These are phyloP conservation scores for Camelina laxa DNA, from an alignment of 345 rosid species.

Conservation along the genomic window DNA sequence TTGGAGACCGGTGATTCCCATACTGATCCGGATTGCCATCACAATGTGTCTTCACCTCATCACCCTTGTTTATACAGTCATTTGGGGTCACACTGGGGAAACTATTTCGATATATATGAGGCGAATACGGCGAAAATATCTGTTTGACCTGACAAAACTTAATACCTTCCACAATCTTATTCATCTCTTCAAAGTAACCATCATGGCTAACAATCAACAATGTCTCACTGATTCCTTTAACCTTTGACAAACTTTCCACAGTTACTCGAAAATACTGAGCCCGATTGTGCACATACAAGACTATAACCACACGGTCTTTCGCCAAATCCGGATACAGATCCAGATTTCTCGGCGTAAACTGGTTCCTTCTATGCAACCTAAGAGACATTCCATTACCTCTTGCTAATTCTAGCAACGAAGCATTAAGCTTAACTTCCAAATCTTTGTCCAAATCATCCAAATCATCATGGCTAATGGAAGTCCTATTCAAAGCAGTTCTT, in stretches of 20 bases:
- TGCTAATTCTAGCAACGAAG: constrained; percentile 56
- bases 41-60: constrained; percentile 59
- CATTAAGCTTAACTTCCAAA: constrained; percentile 35
- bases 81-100: constrained; percentile 71
- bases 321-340: constrained; percentile 74
- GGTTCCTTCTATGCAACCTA: constrained; percentile 64
- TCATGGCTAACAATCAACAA: constrained; percentile 92
- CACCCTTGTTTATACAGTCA: constrained; percentile 79
- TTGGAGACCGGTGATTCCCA: constrained; percentile 86
- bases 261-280: constrained; percentile 85
- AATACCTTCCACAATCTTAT: constrained; percentile 71
- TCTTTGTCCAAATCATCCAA: constrained; percentile 31
- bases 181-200: constrained; percentile 91
- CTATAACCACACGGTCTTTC: constrained; percentile 70
- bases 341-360: constrained; percentile 66
- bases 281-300: constrained; percentile 90
- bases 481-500: not conserved
- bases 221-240: constrained; percentile 85
- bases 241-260: constrained; percentile 78
- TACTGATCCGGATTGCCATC: constrained; percentile 89
- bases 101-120: constrained; percentile 63
- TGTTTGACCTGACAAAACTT: constrained; percentile 92
- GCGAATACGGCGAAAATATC: constrained; percentile 83
- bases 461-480: constrained; percentile 42
- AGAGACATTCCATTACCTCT: constrained; percentile 60